Percentiles rank a stretch among this genome's conserved stretches.
Evolutionary conservation across 2,329 filamentous ascomycete species (phyloP).

Genomic region (Didymella pomorum): DNA sequence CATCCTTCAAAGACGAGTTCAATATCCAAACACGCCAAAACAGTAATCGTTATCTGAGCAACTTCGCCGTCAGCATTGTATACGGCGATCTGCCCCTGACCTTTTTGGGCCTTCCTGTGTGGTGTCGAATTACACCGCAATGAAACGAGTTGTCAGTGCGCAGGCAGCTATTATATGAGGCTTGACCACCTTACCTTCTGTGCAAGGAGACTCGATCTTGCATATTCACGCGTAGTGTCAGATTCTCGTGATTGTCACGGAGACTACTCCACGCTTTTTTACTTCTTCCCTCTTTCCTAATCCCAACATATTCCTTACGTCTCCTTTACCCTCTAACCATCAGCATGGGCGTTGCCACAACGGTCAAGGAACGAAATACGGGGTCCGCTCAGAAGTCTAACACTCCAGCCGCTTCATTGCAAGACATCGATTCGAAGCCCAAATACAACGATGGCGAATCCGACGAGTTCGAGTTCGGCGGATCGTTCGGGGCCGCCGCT

Average conservation of each 20-base stretch:
- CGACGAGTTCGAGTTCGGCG: constrained; percentile 80
- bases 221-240: neutral
- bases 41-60: neutral
- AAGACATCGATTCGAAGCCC: neutral
- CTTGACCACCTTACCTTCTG: neutral
- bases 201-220: neutral
- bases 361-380: constrained; percentile 4
- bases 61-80: neutral
- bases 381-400: neutral
- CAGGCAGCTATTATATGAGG: neutral
- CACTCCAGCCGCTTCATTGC: neutral
- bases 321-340: neutral
- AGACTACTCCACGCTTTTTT: neutral
- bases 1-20: neutral
- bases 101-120: neutral
- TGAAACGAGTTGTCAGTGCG: neutral
- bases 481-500: constrained; percentile 73
- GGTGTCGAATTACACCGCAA: neutral
- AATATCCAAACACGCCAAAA: neutral
- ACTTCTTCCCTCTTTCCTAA: neutral
- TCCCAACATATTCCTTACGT: neutral
- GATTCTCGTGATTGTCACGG: neutral
- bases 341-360: constrained; percentile 12
- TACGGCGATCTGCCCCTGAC: neutral
- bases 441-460: constrained; percentile 39